phyloP scores from a whole-genome alignment of 768 basidiomycete species.

The Chlorophyllum brunneum region DNA sequence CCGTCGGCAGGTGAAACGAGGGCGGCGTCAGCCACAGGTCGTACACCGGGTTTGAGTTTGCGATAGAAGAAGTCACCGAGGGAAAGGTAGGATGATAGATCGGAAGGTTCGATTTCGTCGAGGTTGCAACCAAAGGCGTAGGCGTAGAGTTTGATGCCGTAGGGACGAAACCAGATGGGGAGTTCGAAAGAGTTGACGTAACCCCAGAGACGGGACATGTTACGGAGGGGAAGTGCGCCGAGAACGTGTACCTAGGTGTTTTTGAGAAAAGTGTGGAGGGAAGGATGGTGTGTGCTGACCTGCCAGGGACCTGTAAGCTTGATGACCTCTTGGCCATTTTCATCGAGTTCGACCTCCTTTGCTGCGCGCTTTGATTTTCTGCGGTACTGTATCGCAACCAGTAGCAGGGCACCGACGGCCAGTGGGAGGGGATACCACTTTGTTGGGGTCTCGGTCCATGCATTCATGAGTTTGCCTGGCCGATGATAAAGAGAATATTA shows the following conservation, averaged over 20 bases:
- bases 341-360: conserved; percentile 73
- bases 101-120: conserved; percentile 78
- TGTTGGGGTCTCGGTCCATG: conserved; percentile 85
- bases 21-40: conserved; percentile 73
- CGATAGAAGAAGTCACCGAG: conserved; percentile 98
- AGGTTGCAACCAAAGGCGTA: conserved; percentile 92
- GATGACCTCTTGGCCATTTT: conserved; percentile 79
- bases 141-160: conserved; percentile 82
- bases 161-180: conserved; percentile 93
- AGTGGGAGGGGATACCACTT: conserved; percentile 95
- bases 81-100: conserved; percentile 75
- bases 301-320: conserved; percentile 91
- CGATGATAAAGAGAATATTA: neutral
- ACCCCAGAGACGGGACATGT: conserved; percentile 96
- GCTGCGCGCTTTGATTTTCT: conserved; percentile 46
- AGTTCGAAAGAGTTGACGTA: conserved; percentile 91
- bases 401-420: conserved; percentile 85
- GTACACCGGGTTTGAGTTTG: conserved; percentile 71
- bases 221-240: conserved; percentile 90
- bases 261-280: neutral
- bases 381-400: conserved; percentile 74
- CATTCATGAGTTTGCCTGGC: conserved; percentile 61
- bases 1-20: conserved; percentile 96
- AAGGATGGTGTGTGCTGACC: conserved; percentile 40
- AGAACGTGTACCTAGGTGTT: conserved; percentile 87